Conservation (phyloP, 1,284 basidiomycete genomes). For the Ustilago sp. region DNA sequence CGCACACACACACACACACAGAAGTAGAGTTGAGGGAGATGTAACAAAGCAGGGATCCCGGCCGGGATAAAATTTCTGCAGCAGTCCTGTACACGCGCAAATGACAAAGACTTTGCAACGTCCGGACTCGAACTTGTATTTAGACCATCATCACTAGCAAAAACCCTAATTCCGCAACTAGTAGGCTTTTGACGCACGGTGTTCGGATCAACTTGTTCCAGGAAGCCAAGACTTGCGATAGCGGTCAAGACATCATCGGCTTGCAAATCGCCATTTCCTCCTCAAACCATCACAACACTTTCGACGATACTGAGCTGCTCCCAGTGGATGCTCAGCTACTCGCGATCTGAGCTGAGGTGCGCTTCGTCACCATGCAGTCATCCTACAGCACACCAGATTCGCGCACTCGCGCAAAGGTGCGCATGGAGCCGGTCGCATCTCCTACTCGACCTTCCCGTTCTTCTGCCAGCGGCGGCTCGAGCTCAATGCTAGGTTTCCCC, state of each 20-base stretch:
- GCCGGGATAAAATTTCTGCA: too few species aligned
- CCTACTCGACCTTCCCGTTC: conserved; percentile 11
- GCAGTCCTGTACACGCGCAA: too few species aligned
- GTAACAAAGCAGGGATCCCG: too few species aligned
- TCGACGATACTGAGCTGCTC: conserved; percentile 21
- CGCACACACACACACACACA: background rate
- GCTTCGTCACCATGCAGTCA: conserved; percentile 25
- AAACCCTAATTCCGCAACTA: too few species aligned
- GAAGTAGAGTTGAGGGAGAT: too few species aligned
- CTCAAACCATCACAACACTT: background rate
- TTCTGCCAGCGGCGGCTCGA: background rate
- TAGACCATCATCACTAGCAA: too few species aligned
- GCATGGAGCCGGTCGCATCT: conserved; percentile 24
- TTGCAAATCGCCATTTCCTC: background rate
- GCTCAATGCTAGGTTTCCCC: conserved; percentile 38
- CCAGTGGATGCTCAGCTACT: background rate
- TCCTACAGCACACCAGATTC: conserved; percentile 36
- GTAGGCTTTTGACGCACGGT: conserved; percentile 4
- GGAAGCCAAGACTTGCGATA: conserved; percentile 1
- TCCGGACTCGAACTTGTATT: too few species aligned
- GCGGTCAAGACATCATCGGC: background rate
- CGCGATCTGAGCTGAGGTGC: background rate
- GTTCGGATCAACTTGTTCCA: conserved; percentile 1
- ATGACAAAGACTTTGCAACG: too few species aligned
- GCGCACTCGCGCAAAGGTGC: conserved; percentile 43